phyloP scores from a whole-genome alignment of 1,284 basidiomycete genomes.

The Sanguinoderma infundibulare region DNA sequence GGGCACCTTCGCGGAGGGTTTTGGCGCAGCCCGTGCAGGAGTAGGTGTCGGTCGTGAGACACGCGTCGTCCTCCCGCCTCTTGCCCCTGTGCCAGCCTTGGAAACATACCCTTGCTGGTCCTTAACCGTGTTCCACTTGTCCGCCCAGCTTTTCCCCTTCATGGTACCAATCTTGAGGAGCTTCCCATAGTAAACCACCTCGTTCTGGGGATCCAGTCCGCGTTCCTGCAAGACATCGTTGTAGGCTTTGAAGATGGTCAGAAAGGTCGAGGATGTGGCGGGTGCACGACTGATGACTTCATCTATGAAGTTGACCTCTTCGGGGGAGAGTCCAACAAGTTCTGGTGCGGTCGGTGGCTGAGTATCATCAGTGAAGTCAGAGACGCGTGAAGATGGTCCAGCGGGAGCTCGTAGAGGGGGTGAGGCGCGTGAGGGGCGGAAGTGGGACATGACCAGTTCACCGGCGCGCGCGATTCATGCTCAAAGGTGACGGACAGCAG shows the following conservation, averaged over 20 bases:
- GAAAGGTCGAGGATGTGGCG: conserved; percentile 68
- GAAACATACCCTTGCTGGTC: conserved; percentile 48
- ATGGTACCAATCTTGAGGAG: conserved; percentile 78
- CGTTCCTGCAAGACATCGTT: conserved; percentile 73
- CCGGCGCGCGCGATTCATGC: conserved; percentile 12
- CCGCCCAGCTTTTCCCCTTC: conserved; percentile 75
- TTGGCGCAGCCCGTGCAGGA: conserved; percentile 20
- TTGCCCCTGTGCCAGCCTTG: conserved; percentile 13
- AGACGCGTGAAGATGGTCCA: conserved; percentile 25
- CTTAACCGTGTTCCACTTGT: conserved; percentile 77
- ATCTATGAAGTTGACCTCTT: conserved; percentile 74
- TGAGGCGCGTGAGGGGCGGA: conserved; percentile 36
- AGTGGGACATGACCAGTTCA: conserved; percentile 32
- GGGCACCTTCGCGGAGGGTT: not conserved
- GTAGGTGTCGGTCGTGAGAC: conserved; percentile 23
- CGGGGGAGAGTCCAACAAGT: conserved; percentile 56
- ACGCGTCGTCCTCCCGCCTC: conserved; percentile 25
- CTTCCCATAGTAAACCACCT: conserved; percentile 81
- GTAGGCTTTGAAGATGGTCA: conserved; percentile 82
- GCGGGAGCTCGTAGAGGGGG: conserved; percentile 31
- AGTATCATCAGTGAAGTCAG: conserved; percentile 45
- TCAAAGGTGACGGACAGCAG: not conserved
- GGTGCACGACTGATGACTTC: conserved; percentile 71
- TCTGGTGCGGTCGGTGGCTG: conserved; percentile 56
- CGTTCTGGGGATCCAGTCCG: conserved; percentile 75